A percentile compares a stretch with the other conserved stretches of the same genome.
phyloP scores from a whole-genome alignment of 2,329 filamentous ascomycete genomes.

The Aspergillus transmontanensis region DNA sequence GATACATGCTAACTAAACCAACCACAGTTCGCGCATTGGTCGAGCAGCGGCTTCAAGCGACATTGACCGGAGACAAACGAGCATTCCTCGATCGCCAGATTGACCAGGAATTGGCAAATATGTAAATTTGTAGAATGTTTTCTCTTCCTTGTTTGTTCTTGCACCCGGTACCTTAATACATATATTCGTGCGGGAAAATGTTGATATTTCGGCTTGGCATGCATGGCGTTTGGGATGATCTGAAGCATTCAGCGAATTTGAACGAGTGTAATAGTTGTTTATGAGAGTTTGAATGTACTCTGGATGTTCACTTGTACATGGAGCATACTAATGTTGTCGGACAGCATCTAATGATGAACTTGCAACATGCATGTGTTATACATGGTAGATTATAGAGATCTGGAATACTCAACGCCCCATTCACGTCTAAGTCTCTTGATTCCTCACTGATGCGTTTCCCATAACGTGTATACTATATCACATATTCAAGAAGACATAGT shows the following conservation, averaged over 20 bases:
- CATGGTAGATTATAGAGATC: not conserved
- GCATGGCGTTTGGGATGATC: slow-evolving; percentile 18
- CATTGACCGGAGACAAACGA: slow-evolving; percentile 81
- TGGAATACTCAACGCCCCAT: too few relatives aligned
- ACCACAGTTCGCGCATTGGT: slow-evolving; percentile 73
- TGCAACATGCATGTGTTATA: not conserved
- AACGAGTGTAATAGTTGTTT: slow-evolving; percentile 10
- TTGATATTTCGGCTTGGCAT: slow-evolving; percentile 13
- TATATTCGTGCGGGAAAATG: slow-evolving; percentile 7
- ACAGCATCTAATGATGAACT: not conserved
- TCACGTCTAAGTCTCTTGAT: too few relatives aligned
- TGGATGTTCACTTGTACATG: not conserved
- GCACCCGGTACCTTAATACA: slow-evolving; percentile 6
- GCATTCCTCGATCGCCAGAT: slow-evolving; percentile 92
- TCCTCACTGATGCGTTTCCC: too few relatives aligned
- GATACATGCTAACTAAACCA: slow-evolving; percentile 1
- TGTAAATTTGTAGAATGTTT: slow-evolving; percentile 59
- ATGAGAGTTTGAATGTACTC: slow-evolving; percentile 1
- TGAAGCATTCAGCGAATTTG: slow-evolving; percentile 13
- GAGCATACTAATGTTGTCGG: not conserved
- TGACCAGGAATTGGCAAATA: slow-evolving; percentile 88
- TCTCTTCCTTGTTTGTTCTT: not conserved
- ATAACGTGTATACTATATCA: too few relatives aligned
- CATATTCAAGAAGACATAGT: not conserved
- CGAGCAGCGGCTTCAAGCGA: slow-evolving; percentile 89